These are phyloP conservation scores for Silene coronaria DNA, from an alignment of 179 eudicot genomes.

Conservation along the genomic window DNA sequence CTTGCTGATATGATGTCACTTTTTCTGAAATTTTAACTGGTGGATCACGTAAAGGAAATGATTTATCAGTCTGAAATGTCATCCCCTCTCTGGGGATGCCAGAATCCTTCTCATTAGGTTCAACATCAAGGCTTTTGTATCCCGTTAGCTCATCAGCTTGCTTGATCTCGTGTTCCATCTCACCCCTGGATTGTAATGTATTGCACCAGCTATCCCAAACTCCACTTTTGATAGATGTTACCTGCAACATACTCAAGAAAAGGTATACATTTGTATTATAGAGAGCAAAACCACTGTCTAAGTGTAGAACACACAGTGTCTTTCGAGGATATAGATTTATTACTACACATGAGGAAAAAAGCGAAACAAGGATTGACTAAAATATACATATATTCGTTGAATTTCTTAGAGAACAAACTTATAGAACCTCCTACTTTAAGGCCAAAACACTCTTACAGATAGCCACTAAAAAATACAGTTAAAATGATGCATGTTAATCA, in stretches of 20 bases:
- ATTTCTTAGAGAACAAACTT: no score
- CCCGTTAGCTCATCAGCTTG: constrained; percentile 22
- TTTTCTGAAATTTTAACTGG: constrained; percentile 3
- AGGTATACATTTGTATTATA: background rate
- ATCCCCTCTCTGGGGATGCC: constrained; percentile 17
- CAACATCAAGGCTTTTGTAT: constrained; percentile 44
- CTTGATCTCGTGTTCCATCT: constrained; percentile 24
- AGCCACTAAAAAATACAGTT: no score
- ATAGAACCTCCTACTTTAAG: no score
- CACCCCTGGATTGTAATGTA: constrained; percentile 39
- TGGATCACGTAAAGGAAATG: constrained; percentile 12
- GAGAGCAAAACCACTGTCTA: background rate
- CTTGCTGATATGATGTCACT: background rate
- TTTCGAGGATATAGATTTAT: background rate
- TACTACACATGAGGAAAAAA: background rate
- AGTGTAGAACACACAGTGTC: background rate
- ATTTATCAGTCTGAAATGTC: background rate
- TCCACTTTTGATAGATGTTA: constrained; percentile 54
- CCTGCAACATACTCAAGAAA: constrained; percentile 37
- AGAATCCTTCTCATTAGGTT: constrained; percentile 36
- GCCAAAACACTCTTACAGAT: no score
- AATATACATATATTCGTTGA: no score
- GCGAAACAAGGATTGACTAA: background rate
- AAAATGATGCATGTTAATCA: background rate
- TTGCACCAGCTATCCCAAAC: constrained; percentile 76